Evolutionary conservation across 495 filamentous ascomycete species (phyloP), one percentile per base, ranked within the genome.

Genomic region (Achaetomiella virescens): DNA sequence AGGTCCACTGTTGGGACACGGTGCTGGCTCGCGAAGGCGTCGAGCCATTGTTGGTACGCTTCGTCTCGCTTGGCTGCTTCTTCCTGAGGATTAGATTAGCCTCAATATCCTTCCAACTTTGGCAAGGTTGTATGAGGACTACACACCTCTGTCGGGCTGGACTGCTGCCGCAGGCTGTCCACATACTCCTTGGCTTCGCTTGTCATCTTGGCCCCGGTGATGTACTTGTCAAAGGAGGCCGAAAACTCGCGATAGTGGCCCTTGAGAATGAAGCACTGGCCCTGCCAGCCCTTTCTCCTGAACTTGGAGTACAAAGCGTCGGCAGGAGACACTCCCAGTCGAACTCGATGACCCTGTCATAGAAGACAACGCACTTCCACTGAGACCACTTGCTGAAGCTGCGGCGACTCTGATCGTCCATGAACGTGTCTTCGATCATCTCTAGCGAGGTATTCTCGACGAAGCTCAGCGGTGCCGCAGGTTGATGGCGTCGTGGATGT

Each of bases 171-270:
- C 10, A 75, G 59, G 22, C 70, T 66, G 44, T 74, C 74, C 8
- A 75, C 35, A 38, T 76, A 72, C 46, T 71, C 63, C 50, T 73
- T 72, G 7, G 69, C 72, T 3, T 71, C 68, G 36, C 67, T 61
- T 21, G 65, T 72, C 65, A 68, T 74, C 47, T 72, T 75, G 6
- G 54, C 38, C 0, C 72, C 69, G 17, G 70, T 62, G 31, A 78
- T 77, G 48, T 76, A 71, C 40, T 72, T 72, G 47, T 72, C 71
- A 36, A 76, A 77, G 8, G 71, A 73, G 17, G 63, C 62, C 2
- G 71, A 74, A 56, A 78, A 76, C 51, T 78, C 75, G 43, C 70
- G 67, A 56, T 72, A 78, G 52, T 77, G 75, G 3, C 75, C 75
- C 59, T 78, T 78, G 24, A 78, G 68, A 27, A 78, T 65, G 43